Evolutionary conservation across 345 rosid genomes (phyloP).

Genomic region (Syzygium jambos): DNA sequence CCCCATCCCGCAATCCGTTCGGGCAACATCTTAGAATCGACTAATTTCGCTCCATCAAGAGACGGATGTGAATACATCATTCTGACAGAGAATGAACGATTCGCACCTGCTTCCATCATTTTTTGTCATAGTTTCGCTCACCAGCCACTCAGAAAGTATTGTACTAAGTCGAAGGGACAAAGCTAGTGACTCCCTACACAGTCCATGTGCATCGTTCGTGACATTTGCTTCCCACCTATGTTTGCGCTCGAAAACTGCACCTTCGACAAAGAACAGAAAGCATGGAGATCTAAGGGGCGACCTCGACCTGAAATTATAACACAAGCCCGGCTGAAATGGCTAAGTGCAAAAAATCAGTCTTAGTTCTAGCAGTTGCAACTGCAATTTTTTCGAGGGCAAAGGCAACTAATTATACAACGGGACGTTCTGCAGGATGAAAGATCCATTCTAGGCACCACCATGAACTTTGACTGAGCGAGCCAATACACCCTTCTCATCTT

Average conservation of each 20-base stretch:
- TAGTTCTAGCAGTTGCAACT: neutral
- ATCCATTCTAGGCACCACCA: neutral
- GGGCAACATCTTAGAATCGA: neutral
- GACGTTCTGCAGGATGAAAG: neutral
- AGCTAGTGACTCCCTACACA: neutral
- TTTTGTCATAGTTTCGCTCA: neutral
- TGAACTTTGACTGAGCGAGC: neutral
- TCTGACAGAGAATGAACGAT: neutral
- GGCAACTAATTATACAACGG: accelerated
- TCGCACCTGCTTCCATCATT: neutral
- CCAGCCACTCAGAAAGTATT: neutral
- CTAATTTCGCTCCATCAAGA: neutral
- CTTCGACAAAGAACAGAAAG: neutral
- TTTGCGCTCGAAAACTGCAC: accelerated
- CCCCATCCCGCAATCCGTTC: accelerated
- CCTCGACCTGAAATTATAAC: neutral
- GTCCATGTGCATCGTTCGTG: accelerated
- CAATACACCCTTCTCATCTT: neutral
- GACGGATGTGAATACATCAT: neutral
- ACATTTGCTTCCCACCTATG: neutral
- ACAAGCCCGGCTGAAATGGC: neutral
- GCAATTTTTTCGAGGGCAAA: neutral
- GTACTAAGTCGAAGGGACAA: neutral
- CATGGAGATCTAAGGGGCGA: neutral
- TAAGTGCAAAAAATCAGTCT: neutral